Evolutionary conservation across 192 early-diverging fungal species (phyloP), one percentile per base, ranked within the genome.

Genomic region (Ramicandelaber brevisporus): DNA sequence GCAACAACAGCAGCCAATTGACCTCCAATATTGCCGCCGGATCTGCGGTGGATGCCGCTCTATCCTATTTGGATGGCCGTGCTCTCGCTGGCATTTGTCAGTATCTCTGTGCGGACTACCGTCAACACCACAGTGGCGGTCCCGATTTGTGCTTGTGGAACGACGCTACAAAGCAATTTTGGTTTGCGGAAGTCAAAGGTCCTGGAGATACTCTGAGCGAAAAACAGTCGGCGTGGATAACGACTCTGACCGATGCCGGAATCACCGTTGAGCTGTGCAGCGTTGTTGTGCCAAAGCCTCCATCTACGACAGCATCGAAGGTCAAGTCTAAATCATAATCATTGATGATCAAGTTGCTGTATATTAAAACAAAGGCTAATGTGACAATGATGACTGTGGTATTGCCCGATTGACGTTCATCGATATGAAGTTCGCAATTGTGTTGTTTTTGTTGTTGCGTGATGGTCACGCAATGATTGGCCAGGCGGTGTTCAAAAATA

Each of bases 81-180:
- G 43, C 55, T 8, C 38, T 77, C 16, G 34, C 59, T 0, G 61
- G 59, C 14, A 57, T 77, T 21, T 70, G 67, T 36, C 43, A 46
- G 16, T 38, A 61, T 4, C 29, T 77, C 19, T 63, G 68, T 3
- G 55, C 59, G 17, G 70, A 77, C 37, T 73, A 65, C 37, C 48
- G 53, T 6, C 53, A 60, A 16, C 62, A 67, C 8, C 46, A 50
- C 10, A 63, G 63, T 21, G 73, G 73, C 3, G 65, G 72, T 36
- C 73, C 73, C 0, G 73, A 77, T 30, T 30, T 77, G 29, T 72
- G 68, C 20, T 50, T 70, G 26, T 77, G 73, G 73, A 55, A 70
- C 26, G 50, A 58, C 9, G 35, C 41, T 4, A 57, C 55, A 19
- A 54, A 52, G 11, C 20, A 59, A 19, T 55, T 63, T 19, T 18